Percentiles rank a stretch among this genome's conserved stretches.
Evolutionary conservation across 441 rosid species (phyloP).

Genomic region (Populus hybrid): DNA sequence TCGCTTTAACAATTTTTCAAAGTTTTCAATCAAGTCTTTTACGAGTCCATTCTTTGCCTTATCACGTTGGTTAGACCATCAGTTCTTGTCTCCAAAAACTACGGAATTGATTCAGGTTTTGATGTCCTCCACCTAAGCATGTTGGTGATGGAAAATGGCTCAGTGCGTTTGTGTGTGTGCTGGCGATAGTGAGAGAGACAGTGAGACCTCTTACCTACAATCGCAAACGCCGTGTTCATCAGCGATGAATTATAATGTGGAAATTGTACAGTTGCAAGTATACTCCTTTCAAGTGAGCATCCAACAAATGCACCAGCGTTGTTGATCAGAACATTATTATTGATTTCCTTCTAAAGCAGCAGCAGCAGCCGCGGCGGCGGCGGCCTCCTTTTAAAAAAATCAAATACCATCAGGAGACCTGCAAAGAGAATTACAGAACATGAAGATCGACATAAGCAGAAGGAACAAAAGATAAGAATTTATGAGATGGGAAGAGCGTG

Average conservation of each 20-base stretch:
- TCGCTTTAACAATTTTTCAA: not conserved
- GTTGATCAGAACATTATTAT: not conserved
- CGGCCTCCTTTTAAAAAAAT: not conserved
- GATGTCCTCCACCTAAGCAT: too few species aligned
- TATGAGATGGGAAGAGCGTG: not conserved
- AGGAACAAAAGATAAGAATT: not conserved
- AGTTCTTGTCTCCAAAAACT: too few species aligned
- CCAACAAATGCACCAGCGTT: slow-evolving; percentile 86
- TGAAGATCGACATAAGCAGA: not conserved
- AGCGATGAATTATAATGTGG: too few species aligned
- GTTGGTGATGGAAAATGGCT: too few species aligned
- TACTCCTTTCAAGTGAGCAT: slow-evolving; percentile 88
- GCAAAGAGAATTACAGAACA: not conserved
- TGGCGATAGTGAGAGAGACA: too few species aligned
- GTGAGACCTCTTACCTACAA: too few species aligned
- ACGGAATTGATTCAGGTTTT: too few species aligned
- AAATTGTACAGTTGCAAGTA: slow-evolving; percentile 44
- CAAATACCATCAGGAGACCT: not conserved
- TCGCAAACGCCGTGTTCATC: too few species aligned
- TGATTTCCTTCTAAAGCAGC: too few species aligned
- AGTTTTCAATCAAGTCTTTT: not conserved
- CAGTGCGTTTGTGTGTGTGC: too few species aligned
- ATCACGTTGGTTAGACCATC: not conserved
- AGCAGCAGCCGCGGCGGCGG: too few species aligned
- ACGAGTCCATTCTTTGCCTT: not conserved